Conservation (phyloP, 129 eudicot genomes). For the Logfia minima region DNA sequence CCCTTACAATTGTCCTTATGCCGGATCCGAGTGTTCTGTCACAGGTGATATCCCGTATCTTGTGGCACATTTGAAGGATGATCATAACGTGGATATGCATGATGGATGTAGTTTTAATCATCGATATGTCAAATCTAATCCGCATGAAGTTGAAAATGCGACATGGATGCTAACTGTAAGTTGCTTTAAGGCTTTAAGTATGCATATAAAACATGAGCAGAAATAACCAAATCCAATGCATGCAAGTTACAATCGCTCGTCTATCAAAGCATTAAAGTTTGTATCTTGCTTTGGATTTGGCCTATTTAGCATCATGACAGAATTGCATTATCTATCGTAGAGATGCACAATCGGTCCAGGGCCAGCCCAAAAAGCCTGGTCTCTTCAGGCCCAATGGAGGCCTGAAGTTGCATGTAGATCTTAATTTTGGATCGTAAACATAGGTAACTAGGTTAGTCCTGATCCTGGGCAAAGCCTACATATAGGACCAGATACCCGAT, state of each 20-base stretch:
- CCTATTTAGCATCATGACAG: not conserved
- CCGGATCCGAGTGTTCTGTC: slow-evolving; percentile 80
- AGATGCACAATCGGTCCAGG: not conserved
- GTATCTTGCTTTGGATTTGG: not conserved
- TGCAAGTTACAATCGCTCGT: not conserved
- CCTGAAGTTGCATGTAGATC: not conserved
- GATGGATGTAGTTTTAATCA: slow-evolving; percentile 87
- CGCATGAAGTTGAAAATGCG: slow-evolving; percentile 85
- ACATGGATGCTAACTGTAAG: slow-evolving; percentile 97
- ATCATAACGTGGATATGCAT: slow-evolving; percentile 88
- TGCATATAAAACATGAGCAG: not conserved
- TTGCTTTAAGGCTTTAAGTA: slow-evolving; percentile 18
- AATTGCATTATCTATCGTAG: not conserved
- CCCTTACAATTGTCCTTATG: slow-evolving; percentile 88
- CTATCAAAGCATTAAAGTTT: not conserved
- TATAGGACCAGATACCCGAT: not conserved
- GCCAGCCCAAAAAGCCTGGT: not conserved
- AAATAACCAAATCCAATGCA: not conserved
- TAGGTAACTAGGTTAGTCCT: not conserved
- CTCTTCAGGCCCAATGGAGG: not conserved
- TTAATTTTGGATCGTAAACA: not conserved
- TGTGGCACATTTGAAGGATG: slow-evolving; percentile 72
- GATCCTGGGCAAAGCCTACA: not conserved
- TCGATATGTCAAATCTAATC: slow-evolving; percentile 81
- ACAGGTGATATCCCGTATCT: slow-evolving; percentile 71